Evolutionary conservation across 2,329 filamentous ascomycete species (phyloP), one percentile per base, ranked within the genome.

Genomic region (Teratosphaeria pseudoeucalypti): DNA sequence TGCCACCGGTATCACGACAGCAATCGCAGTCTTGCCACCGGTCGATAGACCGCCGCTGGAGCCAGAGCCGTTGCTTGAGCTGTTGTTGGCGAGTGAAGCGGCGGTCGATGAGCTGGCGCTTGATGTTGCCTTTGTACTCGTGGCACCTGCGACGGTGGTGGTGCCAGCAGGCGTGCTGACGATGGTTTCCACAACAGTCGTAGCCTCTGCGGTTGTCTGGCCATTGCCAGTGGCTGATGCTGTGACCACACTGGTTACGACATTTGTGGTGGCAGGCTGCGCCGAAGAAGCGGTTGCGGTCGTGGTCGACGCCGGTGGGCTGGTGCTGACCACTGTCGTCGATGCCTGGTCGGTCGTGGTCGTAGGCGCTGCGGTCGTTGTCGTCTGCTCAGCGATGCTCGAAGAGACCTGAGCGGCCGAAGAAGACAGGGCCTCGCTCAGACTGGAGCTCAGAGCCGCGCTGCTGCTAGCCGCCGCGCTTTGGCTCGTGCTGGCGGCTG

Each of bases 1-100:
- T 1, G 86, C 90, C 55, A 99, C 92, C 4, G 94, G 94, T 1
- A 97, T 89, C 6, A 96, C 90, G 0, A 99, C 94, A 2, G 92
- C 92, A 56, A 97, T 86, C 7, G 94, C 92, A 62, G 95, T 96
- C 66, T 84, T 92, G 55, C 87, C 87, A 37, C 81, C 80, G 55
- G 81, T 80, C 65, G 72, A 77, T 7, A 92, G 75, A 2, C 83
- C 81, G 6, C 75, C 71, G n/a, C 71, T 67, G 26, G 23, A 57
- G 56, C 54, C 54, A 7, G 59, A 58, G 23, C 55, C 43, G 16
- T 37, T 27, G 34, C 49, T 39, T 19, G 47, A 39, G 32, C 19
- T 12, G 29, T 29, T 34, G 19, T 57, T 56, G 11, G 54, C 27
- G 11, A 63, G 54, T 14, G 59, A 32, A 6, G 61, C 54, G n/a